Evolutionary conservation across 1,284 basidiomycete genomes (phyloP), one percentile per base, ranked within the genome.

Genomic region (Sporisorium sorghi): DNA sequence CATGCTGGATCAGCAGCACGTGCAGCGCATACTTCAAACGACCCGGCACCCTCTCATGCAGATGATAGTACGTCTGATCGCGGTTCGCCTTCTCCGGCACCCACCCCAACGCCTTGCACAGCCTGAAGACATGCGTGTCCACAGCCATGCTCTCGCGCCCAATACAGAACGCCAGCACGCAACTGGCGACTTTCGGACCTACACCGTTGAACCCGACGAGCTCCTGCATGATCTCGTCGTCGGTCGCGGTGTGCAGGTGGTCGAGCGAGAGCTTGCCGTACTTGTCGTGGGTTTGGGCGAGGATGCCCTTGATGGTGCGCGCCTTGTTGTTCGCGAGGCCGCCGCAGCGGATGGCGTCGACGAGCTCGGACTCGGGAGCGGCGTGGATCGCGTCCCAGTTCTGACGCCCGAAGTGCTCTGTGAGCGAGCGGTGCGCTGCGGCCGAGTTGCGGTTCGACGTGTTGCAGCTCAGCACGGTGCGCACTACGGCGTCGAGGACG

Each of bases 161-260:
- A 21, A 93, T 86, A 79, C 90, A 91, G 82, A 93, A 92, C n/a
- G 92, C 86, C 15, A 91, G 83, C 0, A 92, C 91, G 77, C 92
- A 93, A 6, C 89, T 89, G 0, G 91, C 91, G 0, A 91, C 92
- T 85, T 93, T 93, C 1, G 90, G 90, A 0, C 92, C 91, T 3
- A 93, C 90, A 0, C 91, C 90, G 52, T 77, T 73, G 66, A 80
- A 78, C 12, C 46, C 24, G 12, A 80, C 69, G 39, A 80, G 60
- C 59, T 79, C 90, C 65, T 87, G 85, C 90, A 92, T 92, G 23
- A 90, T 89, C 33, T 88, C 87, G 37, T 89, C 88, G 79, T 92
- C 88, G 1, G 87, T 75, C 40, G 85, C 66, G 46, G 77, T 26
- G 58, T 87, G 85, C n/a, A 85, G 76, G 58, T 85, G 84, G 52